Conservation (phyloP, 768 basidiomycete genomes). For the Boletus rubescentipes region DNA sequence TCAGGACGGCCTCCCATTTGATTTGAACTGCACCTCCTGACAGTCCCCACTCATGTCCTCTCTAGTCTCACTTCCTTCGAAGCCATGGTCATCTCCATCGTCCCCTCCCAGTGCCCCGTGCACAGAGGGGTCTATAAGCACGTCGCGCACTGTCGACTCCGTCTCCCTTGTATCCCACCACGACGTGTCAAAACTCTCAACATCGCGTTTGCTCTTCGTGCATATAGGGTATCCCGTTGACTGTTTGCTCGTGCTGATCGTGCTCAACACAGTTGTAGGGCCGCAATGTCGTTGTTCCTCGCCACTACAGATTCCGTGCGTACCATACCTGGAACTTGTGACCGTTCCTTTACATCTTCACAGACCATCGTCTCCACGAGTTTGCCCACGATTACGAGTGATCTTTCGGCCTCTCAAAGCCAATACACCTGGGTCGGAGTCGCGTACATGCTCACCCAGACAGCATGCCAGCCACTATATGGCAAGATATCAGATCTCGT, state of each 20-base stretch:
- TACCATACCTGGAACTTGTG: constrained; percentile 5
- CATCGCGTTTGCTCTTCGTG: constrained; percentile 54
- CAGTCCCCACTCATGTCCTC: constrained; percentile 18
- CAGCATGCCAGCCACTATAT: constrained; percentile 81
- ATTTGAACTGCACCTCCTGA: constrained; percentile 1
- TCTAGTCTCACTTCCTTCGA: constrained; percentile 9
- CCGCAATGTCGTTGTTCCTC: constrained; percentile 77
- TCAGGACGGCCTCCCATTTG: constrained; percentile 3
- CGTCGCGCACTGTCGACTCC: constrained; percentile 22
- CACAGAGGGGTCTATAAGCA: constrained; percentile 22
- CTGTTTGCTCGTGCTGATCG: not conserved
- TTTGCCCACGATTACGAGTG: constrained; percentile 74
- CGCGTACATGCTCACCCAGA: constrained; percentile 83
- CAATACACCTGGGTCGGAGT: constrained; percentile 89
- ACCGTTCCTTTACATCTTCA: constrained; percentile 6
- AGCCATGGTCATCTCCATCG: constrained; percentile 1
- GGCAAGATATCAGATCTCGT: constrained; percentile 77
- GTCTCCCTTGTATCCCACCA: constrained; percentile 20
- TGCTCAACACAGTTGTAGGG: constrained; percentile 42
- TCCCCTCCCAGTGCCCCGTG: constrained; percentile 8
- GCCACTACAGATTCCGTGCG: constrained; percentile 84
- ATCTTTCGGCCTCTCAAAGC: constrained; percentile 62
- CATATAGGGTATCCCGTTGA: constrained; percentile 59
- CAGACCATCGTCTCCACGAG: constrained; percentile 79
- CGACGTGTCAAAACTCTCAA: constrained; percentile 42